These are phyloP conservation scores for Thuidium tamariscinum DNA, from an alignment of 225 moss, liverwort and hornwort genomes.

Conservation along the genomic window DNA sequence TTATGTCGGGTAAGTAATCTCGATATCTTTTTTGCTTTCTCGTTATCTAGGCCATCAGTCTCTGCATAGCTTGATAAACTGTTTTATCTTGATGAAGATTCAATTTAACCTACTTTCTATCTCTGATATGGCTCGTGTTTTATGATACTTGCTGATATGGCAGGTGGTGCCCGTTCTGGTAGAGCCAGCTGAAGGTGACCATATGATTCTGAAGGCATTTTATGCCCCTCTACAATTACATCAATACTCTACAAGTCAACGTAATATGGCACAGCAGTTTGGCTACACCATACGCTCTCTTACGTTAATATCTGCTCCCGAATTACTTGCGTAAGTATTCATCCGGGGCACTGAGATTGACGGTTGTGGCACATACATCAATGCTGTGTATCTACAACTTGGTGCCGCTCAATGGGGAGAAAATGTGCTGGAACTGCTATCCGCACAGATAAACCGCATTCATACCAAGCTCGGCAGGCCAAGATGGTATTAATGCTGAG, in stretches of 20 bases:
- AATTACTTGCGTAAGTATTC: background rate
- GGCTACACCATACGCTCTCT: background rate
- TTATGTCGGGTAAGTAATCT: slow-evolving; percentile 76
- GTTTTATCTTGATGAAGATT: background rate
- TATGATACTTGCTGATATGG: background rate
- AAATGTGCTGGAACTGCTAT: slow-evolving; percentile 1
- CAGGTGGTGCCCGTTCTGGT: slow-evolving; percentile 97
- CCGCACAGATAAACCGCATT: background rate
- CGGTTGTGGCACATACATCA: slow-evolving; percentile 11
- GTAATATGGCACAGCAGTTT: background rate
- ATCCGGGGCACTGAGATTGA: background rate
- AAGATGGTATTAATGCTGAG: slow-evolving; percentile 6
- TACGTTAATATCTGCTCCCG: background rate
- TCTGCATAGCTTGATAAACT: background rate
- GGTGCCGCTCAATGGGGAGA: slow-evolving; percentile 6
- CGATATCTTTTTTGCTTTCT: background rate
- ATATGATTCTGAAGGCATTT: slow-evolving; percentile 17
- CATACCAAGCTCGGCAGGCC: slow-evolving; percentile 19
- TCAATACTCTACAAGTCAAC: slow-evolving; percentile 22
- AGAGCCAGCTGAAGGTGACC: slow-evolving; percentile 15
- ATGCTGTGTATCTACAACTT: slow-evolving; percentile 28
- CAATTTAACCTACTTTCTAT: background rate
- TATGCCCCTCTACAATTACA: slow-evolving; percentile 34
- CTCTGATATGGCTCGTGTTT: background rate
- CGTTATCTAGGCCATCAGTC: background rate